Evolutionary conservation across 2,329 filamentous ascomycete genomes (phyloP), one percentile per base, ranked within the genome.

Genomic region (Aschersonia sp.): DNA sequence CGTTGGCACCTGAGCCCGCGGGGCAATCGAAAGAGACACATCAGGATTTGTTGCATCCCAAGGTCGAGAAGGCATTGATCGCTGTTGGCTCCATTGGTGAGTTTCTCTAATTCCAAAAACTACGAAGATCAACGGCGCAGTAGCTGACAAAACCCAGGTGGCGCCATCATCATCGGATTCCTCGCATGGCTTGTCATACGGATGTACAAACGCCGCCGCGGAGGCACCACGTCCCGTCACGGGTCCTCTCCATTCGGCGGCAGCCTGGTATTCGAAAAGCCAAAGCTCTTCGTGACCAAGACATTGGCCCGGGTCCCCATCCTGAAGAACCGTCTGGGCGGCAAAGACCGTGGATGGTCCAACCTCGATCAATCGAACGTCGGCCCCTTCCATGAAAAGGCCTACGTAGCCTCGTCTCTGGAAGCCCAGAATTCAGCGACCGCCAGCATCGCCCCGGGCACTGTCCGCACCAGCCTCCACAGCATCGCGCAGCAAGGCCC

Each of bases 111-210:
- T 10, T 30, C 12, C 29, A 12, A 12, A 9, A 4, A 35, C 40
- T 42, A n/a, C 40, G 4, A 6, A 10, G 20, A 28, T 42, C 6
- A 40, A 10, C 4, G 30, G 4, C 3, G 5, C 9, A 5, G 20
- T 10, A 3, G 6, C 41, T 45, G 40, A 49, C 43, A 30, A 9
- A 46, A 32, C n/a, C 9, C 31, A 57, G 72, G 67, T 31, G 64
- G 62, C 5, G 70, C 72, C 45, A 65, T 74, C 28, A 55, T 71
- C 31, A 50, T 71, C 6, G 69, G 65, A 47, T 69, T 72, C 50
- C 49, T 73, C 30, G 54, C 55, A 5, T 75, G 69, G 70, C 59
- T 73, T 30, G 55, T 68, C 4, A 72, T 66, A 60, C 63, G 66
- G n/a, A 46, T 41, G n/a, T 59, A 43, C 32, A 54, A 48, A 38